Percentiles rank a stretch among this genome's conserved stretches.
Evolutionary conservation across 805 yeast species (phyloP).

Genomic region (Komagataella phaffii): DNA sequence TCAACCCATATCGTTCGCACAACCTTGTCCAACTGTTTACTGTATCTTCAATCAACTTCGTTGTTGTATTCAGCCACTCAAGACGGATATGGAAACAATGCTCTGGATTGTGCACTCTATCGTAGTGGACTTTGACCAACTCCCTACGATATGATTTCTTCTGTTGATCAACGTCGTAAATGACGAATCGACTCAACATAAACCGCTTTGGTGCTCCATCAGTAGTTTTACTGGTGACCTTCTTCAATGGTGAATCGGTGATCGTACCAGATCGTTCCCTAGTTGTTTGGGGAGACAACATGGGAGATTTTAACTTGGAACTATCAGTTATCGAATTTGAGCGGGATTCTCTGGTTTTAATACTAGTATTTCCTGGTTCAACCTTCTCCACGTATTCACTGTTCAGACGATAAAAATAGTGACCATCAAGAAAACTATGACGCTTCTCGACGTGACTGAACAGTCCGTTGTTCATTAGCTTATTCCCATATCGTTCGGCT

Average conservation of each 20-base stretch:
- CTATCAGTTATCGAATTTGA: not conserved
- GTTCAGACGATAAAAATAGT: constrained; percentile 70
- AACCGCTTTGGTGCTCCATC: constrained; percentile 19
- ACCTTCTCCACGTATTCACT: constrained; percentile 33
- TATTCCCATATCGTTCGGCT: constrained; percentile 71
- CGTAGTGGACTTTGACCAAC: constrained; percentile 72
- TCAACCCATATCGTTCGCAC: constrained; percentile 77
- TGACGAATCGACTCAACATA: constrained; percentile 51
- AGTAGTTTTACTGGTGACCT: not conserved
- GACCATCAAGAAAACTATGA: constrained; percentile 84
- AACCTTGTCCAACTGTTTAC: constrained; percentile 66
- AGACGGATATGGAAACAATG: constrained; percentile 85
- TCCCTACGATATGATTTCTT: constrained; percentile 68
- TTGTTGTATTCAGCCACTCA: constrained; percentile 89
- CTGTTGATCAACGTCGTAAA: constrained; percentile 64
- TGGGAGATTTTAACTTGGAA: not conserved
- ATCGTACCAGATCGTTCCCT: not conserved
- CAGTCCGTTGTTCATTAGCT: constrained; percentile 55
- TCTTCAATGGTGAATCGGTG: not conserved
- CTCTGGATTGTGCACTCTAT: constrained; percentile 84
- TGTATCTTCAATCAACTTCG: constrained; percentile 71
- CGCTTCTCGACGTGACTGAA: constrained; percentile 74
- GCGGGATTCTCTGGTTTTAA: constrained; percentile 1
- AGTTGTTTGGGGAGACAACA: not conserved
- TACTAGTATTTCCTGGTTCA: constrained; percentile 7